Evolutionary conservation across 2,329 filamentous ascomycete species (phyloP), one percentile per base, ranked within the genome.

Genomic region (Curvularia lunata): DNA sequence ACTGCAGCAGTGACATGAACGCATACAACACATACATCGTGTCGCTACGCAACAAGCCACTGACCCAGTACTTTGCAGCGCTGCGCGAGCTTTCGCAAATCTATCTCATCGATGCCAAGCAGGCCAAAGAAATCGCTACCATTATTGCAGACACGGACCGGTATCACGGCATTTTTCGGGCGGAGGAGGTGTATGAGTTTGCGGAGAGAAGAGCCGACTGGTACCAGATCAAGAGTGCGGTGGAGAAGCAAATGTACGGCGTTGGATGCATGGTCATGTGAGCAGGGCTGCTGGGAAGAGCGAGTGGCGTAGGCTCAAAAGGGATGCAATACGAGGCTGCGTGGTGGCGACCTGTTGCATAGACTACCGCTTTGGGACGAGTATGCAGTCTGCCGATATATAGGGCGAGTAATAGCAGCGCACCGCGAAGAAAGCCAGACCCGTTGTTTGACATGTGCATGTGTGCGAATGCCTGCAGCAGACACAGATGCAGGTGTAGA

Each of bases 151-250:
- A 99, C 73, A 88, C 86, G 1, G 91, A 94, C 72, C 86, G 94
- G 2, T 99, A 98, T 75, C 86, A 91, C 25, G 95, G 95, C 12
- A 91, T 99, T 48, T 97, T 98, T 72, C 85, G 93, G 19, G 91
- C 94, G 0, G 95, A 99, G 76, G 95, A 99, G 80, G 95, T 98
- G 3, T 97, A 97, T 71, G 94, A 98, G 81, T 99, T 96, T 80
- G 95, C 94, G 1, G 92, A 97, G 78, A 83, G 95, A 65, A 83
- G 95, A 66, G 93, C 93, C 48, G 95, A 99, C 79, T 99, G 95
- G 95, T 97, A 95, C 75, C 85, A 89, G 67, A 91, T 99, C 10
- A 90, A 90, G 80, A 87, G 86, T 63, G 87, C 92, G 62, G 95
- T 99, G 5, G 95, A 99, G 82, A 89, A 91, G 78, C 92, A 92